Evolutionary conservation across 352 stramenopile species (phyloP), one percentile per base, ranked within the genome.

Genomic region (Globisporangium apiculatum): DNA sequence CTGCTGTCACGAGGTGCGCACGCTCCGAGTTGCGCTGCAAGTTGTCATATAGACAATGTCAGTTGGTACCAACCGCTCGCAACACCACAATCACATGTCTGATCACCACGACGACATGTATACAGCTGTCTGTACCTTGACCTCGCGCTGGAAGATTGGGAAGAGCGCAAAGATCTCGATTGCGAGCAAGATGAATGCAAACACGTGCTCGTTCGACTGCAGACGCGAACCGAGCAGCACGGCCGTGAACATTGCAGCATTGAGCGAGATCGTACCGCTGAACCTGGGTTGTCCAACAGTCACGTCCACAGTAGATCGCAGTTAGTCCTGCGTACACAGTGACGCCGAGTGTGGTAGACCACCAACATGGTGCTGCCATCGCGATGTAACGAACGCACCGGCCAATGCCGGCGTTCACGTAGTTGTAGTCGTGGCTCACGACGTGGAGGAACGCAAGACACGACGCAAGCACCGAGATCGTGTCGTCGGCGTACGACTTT

Each of bases 141-240:
- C 72, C 55, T 91, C 75, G 49, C 82, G 73, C 62, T 89, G 77
- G 50, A 93, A 87, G 48, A 96, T 87, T 12, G 91, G 91, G 24
- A 96, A 95, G 57, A 97, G 71, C 11, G 83, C 86, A 60, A 97
- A 97, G 41, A 96, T 71, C 64, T 97, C 87, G 40, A 97, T 94
- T 9, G 91, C 87, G 51, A 97, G 72, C 14, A 97, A 60, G 41
- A 97, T 76, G 61, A 97, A 92, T n/a, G 72, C 88, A 51, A 96
- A 96, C 52, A 96, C 89, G 61, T 95, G 83, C 68, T 96, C 84
- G 65, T 95, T 96, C 43, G 82, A 95, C 61, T 91, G 77, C 38
- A 98, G 66, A 4, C 91, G 78, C 48, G 91, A 98, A 42, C 85
- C 89, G 7, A 97, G 76, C 51, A 98, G 72, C 52, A 98, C 89